These are phyloP conservation scores for Thraustochytrium striatum DNA, from an alignment of 352 stramenopile genomes.

Conservation along the genomic window DNA sequence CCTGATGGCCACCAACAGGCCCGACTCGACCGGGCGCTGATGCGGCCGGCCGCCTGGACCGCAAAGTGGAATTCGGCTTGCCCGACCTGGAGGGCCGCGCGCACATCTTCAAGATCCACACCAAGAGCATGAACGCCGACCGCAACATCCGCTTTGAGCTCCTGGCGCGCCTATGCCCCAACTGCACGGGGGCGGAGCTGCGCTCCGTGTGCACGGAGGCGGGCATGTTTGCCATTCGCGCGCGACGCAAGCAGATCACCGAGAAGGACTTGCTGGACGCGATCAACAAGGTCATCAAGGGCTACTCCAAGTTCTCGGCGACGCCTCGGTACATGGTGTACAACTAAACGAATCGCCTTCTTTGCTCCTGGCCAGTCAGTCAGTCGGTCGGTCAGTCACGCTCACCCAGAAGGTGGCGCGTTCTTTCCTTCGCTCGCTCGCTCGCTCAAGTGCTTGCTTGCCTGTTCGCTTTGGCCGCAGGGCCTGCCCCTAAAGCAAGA, in stretches of 20 bases:
- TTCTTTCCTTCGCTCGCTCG: too few relatives aligned
- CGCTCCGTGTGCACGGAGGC: constrained; percentile 96
- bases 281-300: constrained; percentile 99
- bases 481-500: too few relatives aligned
- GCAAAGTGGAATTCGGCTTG: constrained; percentile 98
- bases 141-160: constrained; percentile 98
- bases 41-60: constrained; percentile 92
- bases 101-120: constrained; percentile 99
- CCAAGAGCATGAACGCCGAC: constrained; percentile 98
- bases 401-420: too few relatives aligned
- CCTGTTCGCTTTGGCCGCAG: too few relatives aligned
- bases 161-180: constrained; percentile 93
- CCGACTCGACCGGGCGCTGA: constrained; percentile 92
- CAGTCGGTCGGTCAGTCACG: too few relatives aligned
- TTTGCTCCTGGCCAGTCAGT: too few relatives aligned
- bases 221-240: constrained; percentile 96
- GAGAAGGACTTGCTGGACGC: constrained; percentile 99
- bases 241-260: constrained; percentile 93
- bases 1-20: constrained; percentile 96
- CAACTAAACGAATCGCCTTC: constrained; percentile 72
- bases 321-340: constrained; percentile 99
- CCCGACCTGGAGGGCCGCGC: constrained; percentile 95
- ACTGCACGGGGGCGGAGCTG: constrained; percentile 96
- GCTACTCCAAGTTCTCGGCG: constrained; percentile 99
- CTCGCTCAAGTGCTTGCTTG: too few relatives aligned